A percentile compares a stretch with the other conserved stretches of the same genome.
Evolutionary conservation across 768 basidiomycete species (phyloP).

Genomic region (Trametes sanguinea): DNA sequence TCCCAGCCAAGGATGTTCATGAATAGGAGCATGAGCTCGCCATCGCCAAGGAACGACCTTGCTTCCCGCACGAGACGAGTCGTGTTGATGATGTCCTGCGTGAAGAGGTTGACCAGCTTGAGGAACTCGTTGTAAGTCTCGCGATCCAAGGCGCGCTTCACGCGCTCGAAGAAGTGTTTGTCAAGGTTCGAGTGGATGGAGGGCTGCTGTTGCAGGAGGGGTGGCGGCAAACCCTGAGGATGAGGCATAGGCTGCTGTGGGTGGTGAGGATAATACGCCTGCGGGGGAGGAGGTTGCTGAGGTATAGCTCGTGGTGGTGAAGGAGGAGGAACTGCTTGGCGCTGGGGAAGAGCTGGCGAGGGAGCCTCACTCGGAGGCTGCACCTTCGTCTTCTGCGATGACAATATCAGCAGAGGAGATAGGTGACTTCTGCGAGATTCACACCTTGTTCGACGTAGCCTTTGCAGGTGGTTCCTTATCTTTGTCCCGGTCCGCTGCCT

Average conservation of each 20-base stretch:
- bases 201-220: conserved; percentile 20
- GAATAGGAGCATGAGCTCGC: conserved; percentile 80
- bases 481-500: conserved; percentile 47
- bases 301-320: conserved; percentile 31
- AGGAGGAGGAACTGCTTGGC: conserved; percentile 29
- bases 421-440: neutral
- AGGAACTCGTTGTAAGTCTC: conserved; percentile 93
- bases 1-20: conserved; percentile 89
- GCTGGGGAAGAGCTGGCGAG: conserved; percentile 31
- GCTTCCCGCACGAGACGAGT: conserved; percentile 81
- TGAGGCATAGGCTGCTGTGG: conserved; percentile 12
- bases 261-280: conserved; percentile 21
- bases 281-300: conserved; percentile 13
- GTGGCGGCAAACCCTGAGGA: conserved; percentile 18
- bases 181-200: conserved; percentile 46
- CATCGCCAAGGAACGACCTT: conserved; percentile 69
- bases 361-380: conserved; percentile 33
- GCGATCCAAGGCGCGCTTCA: conserved; percentile 70
- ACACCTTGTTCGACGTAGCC: conserved; percentile 31
- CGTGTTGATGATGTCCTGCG: conserved; percentile 90
- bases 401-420: neutral
- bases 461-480: conserved; percentile 34
- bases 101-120: conserved; percentile 92
- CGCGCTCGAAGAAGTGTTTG: conserved; percentile 89
- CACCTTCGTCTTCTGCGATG: conserved; percentile 26